Evolutionary conservation across 2,329 filamentous ascomycete genomes (phyloP).

Genomic region (Aspergillus neoniger): DNA sequence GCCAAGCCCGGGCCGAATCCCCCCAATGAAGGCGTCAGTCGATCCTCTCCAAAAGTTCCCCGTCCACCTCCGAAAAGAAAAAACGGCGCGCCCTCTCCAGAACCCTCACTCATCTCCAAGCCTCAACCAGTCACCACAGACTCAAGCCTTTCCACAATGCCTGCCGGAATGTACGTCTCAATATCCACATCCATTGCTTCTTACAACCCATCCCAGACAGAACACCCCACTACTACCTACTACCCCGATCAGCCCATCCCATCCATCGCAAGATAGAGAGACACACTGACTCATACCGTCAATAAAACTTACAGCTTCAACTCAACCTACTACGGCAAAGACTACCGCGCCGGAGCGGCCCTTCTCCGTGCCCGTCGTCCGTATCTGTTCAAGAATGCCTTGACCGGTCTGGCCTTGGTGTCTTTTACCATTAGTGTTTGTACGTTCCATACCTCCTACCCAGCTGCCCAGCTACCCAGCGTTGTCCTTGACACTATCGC

Average conservation of each 20-base stretch:
- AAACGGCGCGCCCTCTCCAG: background rate
- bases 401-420: constrained; percentile 76
- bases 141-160: constrained; percentile 9
- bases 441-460: constrained; percentile 51
- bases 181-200: no score
- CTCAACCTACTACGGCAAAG: constrained; percentile 89
- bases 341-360: constrained; percentile 81
- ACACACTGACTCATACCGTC: constrained; percentile 3
- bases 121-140: background rate
- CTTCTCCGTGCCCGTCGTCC: constrained; percentile 89
- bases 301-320: constrained; percentile 53
- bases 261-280: background rate
- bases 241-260: background rate
- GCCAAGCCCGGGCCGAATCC: constrained; percentile 6
- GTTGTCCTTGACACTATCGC: no score
- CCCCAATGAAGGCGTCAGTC: no score
- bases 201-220: background rate
- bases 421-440: constrained; percentile 81
- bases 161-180: constrained; percentile 20
- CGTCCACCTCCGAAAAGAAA: no score
- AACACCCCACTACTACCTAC: background rate
- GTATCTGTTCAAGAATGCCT: constrained; percentile 84
- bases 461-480: no score
- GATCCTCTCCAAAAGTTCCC: background rate
- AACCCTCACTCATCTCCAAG: background rate